Base-by-base conservation (phyloP, 495 filamentous ascomycete species). In the Echria macrotheca region DNA sequence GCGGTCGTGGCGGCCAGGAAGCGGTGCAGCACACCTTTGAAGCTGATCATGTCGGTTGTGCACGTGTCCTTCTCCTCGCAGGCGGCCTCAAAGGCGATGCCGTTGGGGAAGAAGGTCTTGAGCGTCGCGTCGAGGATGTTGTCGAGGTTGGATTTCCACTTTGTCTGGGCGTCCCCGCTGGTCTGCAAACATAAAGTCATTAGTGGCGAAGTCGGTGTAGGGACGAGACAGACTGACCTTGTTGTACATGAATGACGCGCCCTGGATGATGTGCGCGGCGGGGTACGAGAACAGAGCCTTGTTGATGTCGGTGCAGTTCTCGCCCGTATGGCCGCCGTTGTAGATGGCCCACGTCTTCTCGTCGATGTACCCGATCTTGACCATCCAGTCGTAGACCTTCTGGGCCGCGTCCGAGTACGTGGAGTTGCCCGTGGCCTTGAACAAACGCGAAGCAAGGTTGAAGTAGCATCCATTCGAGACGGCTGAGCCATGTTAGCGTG, bases 11-110 rank as follows among this genome's bases (percentile, higher is more conserved):
- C 65, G 10, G 79, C 82, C 64, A 93, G 76, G 82, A 84, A 90
- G 22, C 88, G 84, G 14, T 85, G 70, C 14, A 88, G 69, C 68
- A 88, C 88, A 26, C 84, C 83, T 64, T 91, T 91, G 78, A 89
- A 91, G 17, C 80, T 82, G 21, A 71, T 72, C 69, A 87, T 84
- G 55, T 91, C 86, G 38, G 75, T 75, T 50, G 82, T 78, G 68
- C 86, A 89, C 1, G 57, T 57, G n/a, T 22, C 25, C 9, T 25
- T 9, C 14, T 1, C 2, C 24, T 50, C 48, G 31, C 39, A 44
- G 14, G 47, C n/a, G 26, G 9, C 12, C 14, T 50, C 39, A n/a
- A 18, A 14, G 31, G 48, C 40, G 40, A 44, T 9, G 39, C 23
- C 31, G 14, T 37, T n/a, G 49, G 40, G 40, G 40, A 51, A 44